Evolutionary conservation across 1,284 basidiomycete genomes (phyloP).

Genomic region (Ustilago cynodontis): DNA sequence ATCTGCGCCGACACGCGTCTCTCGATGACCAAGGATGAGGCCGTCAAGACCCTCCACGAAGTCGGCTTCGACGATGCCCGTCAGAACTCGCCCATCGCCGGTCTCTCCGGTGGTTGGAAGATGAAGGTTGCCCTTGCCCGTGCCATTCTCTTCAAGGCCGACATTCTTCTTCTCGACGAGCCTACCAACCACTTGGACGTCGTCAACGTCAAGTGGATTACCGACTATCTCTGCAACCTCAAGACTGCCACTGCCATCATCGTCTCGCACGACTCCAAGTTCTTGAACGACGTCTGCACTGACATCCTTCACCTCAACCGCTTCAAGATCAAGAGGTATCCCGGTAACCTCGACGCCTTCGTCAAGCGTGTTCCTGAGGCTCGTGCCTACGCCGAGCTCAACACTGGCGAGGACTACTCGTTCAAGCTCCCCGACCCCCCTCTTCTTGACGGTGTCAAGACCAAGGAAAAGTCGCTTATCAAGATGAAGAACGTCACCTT

Average conservation of each 20-base stretch:
- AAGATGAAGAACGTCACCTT: slow-evolving; percentile 69
- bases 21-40: slow-evolving; percentile 61
- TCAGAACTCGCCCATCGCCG: slow-evolving; percentile 68
- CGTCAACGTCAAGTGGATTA: slow-evolving; percentile 70
- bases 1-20: slow-evolving; percentile 68
- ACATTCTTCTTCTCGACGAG: slow-evolving; percentile 70
- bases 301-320: slow-evolving; percentile 70
- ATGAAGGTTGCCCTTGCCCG: slow-evolving; percentile 70
- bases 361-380: slow-evolving; percentile 70
- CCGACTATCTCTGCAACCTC: slow-evolving; percentile 66
- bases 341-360: slow-evolving; percentile 69
- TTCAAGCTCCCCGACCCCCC: slow-evolving; percentile 71
- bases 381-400: slow-evolving; percentile 68
- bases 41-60: slow-evolving; percentile 63
- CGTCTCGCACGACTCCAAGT: slow-evolving; percentile 70
- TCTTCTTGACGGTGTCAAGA: slow-evolving; percentile 70
- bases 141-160: slow-evolving; percentile 70
- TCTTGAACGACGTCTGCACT: slow-evolving; percentile 70
- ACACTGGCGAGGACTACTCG: slow-evolving; percentile 69
- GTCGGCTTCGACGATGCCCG: slow-evolving; percentile 69
- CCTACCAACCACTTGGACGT: slow-evolving; percentile 71
- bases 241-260: slow-evolving; percentile 68
- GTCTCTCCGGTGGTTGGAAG: slow-evolving; percentile 70
- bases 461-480: slow-evolving; percentile 70
- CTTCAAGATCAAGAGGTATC: slow-evolving; percentile 70